Evolutionary conservation across 2,329 filamentous ascomycete genomes (phyloP).

Genomic region (Claviceps digitariae): DNA sequence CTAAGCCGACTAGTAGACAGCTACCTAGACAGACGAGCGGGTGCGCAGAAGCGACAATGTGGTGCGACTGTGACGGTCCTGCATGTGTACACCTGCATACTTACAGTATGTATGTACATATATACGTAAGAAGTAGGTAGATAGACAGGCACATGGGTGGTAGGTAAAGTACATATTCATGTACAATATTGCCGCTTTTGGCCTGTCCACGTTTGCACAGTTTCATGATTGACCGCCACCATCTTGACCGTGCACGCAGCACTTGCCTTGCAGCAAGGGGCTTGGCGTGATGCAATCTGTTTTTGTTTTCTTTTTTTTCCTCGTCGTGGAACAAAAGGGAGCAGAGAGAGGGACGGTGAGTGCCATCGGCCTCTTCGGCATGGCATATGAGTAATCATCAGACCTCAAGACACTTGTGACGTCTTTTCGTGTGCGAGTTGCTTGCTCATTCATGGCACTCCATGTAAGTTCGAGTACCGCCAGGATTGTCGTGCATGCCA

Average conservation of each 20-base stretch:
- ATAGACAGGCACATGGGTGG: too few relatives aligned
- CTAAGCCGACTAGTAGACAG: too few relatives aligned
- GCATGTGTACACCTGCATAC: not conserved
- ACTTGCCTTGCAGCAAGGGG: not conserved
- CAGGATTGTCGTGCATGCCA: not conserved
- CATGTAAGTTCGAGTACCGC: not conserved
- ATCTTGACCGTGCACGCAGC: not conserved
- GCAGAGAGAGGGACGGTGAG: not conserved
- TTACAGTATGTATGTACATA: too few relatives aligned
- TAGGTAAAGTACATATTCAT: not conserved
- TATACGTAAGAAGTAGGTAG: too few relatives aligned
- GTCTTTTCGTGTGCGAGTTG: not conserved
- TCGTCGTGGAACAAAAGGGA: not conserved
- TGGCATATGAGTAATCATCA: too few relatives aligned
- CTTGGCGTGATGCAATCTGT: not conserved
- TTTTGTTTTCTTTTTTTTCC: not conserved
- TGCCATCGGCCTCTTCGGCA: not conserved
- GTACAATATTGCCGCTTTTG: not conserved
- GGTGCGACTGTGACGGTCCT: not conserved
- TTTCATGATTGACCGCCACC: not conserved
- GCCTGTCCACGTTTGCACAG: not conserved
- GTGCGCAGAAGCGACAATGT: not conserved
- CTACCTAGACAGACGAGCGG: not conserved
- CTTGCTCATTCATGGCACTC: not conserved
- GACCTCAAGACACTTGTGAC: not conserved